phyloP scores from a whole-genome alignment of 148 eudicot species.

The Amaranthus cruentus region DNA sequence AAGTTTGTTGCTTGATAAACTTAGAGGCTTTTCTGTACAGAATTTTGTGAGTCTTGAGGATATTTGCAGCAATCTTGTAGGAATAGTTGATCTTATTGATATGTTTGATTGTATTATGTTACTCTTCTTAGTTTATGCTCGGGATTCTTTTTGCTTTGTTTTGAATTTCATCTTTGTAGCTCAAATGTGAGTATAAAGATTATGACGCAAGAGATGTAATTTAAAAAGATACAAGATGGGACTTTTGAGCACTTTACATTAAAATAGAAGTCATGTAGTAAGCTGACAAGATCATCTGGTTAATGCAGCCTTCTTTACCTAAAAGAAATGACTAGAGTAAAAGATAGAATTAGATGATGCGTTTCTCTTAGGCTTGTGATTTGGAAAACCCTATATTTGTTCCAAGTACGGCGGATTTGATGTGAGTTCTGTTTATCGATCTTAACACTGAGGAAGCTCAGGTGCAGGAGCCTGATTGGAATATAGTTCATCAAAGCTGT shows the following conservation, averaged over 20 bases:
- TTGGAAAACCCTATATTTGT: not conserved
- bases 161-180: not conserved
- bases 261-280: not conserved
- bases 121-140: not conserved
- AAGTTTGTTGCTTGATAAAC: conserved; percentile 75
- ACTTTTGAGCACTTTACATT: not conserved
- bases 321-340: conserved; percentile 1
- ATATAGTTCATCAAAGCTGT: conserved; percentile 54
- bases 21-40: not conserved
- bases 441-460: conserved; percentile 76
- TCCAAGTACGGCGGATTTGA: not conserved
- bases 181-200: not conserved
- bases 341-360: not conserved
- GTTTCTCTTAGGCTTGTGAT: not conserved
- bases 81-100: not conserved
- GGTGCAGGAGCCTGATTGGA: conserved; percentile 67
- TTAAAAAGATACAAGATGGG: not conserved
- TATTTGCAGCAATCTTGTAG: not conserved
- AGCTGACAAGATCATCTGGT: conserved; percentile 16
- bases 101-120: conserved; percentile 1
- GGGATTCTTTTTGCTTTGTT: not conserved
- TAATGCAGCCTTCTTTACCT: conserved; percentile 3
- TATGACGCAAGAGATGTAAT: not conserved
- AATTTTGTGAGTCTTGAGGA: conserved; percentile 8
- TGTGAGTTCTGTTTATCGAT: conserved; percentile 1